Base-by-base conservation (phyloP, 2,329 filamentous ascomycete genomes). In the Pestalotiopsis sp. region DNA sequence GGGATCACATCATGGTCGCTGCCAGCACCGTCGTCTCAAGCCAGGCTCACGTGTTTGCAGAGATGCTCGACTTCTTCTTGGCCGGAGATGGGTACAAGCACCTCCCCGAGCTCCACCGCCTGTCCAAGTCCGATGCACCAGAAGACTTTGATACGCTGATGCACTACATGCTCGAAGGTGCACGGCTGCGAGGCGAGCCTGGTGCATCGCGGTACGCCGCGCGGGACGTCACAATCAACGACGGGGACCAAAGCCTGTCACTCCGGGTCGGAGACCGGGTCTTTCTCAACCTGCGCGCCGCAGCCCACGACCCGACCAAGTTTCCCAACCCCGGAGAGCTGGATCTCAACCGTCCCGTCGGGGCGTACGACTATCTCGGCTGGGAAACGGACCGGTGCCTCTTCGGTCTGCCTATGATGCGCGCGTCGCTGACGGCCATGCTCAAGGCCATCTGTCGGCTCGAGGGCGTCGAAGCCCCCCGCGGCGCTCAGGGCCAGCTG, bases 321-420 rank as follows among this genome's bases (percentile, higher is more conserved):
- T 88, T 87, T 78, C 85, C 85, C 2, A 77, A 85, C 64, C 87
- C 86, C 11, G 76, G 82, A 31, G 76, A 81, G 66, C 82, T 89
- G n/a, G 80, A 80, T 20, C 79, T 87, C 20, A 82, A 87, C 71
- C 82, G 87, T 4, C 84, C 83, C 0, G 72, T 85, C 31, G 82
- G 84, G 9, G 78, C 78, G 1, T 89, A 89, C 74, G 83, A 88
- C 70, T 82, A 85, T 75, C 85, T 84, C 70, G 86, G 86, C 45
- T 79, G 82, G 36, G 87, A 87, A 0, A 81, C 85, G 17, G 85
- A 88, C 72, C 77, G 81, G n/a, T 87, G 84, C 67, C 79, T 88
- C 6, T 31, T 31, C 9, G 86, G 85, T 25, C 80, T 79, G 71
- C 81, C 86, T n/a, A 82, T 84, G 31, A 83, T 71, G 62, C 71